A percentile compares a stretch with the other conserved stretches of the same genome.
Evolutionary conservation across 257 asterid genomes (phyloP).

Genomic region (Solanum gandarillasii): DNA sequence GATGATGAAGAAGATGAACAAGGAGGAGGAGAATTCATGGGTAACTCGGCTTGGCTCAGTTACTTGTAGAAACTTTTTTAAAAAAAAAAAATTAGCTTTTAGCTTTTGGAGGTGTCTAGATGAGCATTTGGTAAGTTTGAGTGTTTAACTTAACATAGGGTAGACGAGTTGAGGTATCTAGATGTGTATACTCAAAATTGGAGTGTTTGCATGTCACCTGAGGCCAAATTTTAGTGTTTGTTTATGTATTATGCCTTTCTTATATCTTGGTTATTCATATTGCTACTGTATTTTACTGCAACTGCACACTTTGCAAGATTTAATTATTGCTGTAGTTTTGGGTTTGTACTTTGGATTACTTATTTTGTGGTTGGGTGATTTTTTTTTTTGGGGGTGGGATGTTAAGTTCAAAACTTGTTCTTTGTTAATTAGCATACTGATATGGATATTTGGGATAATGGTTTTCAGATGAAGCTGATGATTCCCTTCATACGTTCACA

Average conservation of each 20-base stretch:
- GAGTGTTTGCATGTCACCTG: neutral
- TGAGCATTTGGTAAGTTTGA: neutral
- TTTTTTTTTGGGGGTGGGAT: neutral
- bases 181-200: neutral
- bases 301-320: neutral
- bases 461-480: slow-evolving; percentile 67
- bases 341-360: neutral
- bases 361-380: neutral
- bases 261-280: neutral
- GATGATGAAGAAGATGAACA: slow-evolving; percentile 43
- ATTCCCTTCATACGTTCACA: slow-evolving; percentile 76
- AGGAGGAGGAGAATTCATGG: slow-evolving; percentile 22
- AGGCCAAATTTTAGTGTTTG: neutral
- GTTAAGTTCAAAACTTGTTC: neutral
- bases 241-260: neutral
- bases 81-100: neutral
- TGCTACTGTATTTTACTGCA: neutral
- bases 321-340: neutral
- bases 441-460: slow-evolving; percentile 4
- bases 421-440: neutral
- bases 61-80: neutral
- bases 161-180: neutral
- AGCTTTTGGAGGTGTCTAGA: neutral
- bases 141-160: neutral
- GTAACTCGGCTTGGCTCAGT: neutral